Percentiles rank a stretch among this genome's conserved stretches.
phyloP scores from a whole-genome alignment of 1,139 yeast genomes.

The Yamadazyma kanchanaburiensis region DNA sequence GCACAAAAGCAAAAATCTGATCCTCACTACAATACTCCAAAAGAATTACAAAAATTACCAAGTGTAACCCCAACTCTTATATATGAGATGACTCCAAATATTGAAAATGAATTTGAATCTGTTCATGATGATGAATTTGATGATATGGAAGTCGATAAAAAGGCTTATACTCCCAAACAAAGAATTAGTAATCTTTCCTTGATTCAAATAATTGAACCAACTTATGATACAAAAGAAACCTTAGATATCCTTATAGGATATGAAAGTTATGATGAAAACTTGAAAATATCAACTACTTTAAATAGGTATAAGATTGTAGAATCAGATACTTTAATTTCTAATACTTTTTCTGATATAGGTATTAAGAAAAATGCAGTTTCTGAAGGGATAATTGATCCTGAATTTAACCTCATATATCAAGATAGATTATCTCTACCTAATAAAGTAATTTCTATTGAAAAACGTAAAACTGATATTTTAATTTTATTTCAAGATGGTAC shows the following conservation, averaged over 20 bases:
- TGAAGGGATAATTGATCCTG: constrained; percentile 4
- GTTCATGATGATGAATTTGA: constrained; percentile 18
- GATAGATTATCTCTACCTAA: constrained; percentile 5
- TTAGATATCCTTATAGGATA: constrained; percentile 38
- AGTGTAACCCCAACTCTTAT: constrained; percentile 19
- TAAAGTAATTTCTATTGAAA: constrained; percentile 1
- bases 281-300: constrained; percentile 23
- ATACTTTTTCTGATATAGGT: constrained; percentile 33
- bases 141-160: constrained; percentile 9
- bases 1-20: constrained; percentile 46
- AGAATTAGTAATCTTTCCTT: constrained; percentile 18
- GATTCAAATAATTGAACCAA: constrained; percentile 46
- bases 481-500: constrained; percentile 29
- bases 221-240: constrained; percentile 28
- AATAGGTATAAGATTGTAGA: constrained; percentile 35
- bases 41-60: constrained; percentile 28
- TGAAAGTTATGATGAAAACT: constrained; percentile 18
- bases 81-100: constrained; percentile 28
- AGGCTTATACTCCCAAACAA: constrained; percentile 13
- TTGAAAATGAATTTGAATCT: constrained; percentile 13
- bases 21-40: constrained; percentile 53
- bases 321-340: constrained; percentile 22
- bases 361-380: constrained; percentile 19
- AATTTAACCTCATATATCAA: constrained; percentile 17
- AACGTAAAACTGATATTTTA: constrained; percentile 1